Evolutionary conservation across 306 rosid species (phyloP), one percentile per base, ranked within the genome.

Genomic region (Astragalus membranaceus): DNA sequence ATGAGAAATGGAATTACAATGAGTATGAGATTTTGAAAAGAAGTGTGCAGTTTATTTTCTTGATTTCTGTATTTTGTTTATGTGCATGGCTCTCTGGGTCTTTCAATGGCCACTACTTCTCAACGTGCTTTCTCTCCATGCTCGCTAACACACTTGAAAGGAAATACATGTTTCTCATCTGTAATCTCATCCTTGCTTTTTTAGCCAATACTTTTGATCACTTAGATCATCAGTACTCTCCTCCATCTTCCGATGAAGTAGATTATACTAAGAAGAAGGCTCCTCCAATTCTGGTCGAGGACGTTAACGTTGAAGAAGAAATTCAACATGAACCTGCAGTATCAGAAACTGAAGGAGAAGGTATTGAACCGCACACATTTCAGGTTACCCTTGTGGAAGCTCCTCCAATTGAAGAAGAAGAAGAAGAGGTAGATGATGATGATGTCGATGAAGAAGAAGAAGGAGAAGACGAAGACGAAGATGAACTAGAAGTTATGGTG

Each of bases 151-250:
- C 78, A n/a, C 71, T 88, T 7, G 84, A 91, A 51, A 85, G 85
- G 26, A 91, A 85, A 76, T 86, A 85, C 80, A 80, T 91, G 85
- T 91, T 91, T 55, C 88, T 88, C 36, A 16, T 88, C 3, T 91
- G 87, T 7, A 88, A 88, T 60, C 86, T 66, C 59, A 83, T 88
- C 62, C 88, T 91, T 37, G 88, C 82, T 52, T 75, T 91, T 61
- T 69, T 91, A 12, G 83, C 85, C 36, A 86, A 49, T 47, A 72
- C 15, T 42, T 35, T 32, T 39, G 61, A 47, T 39, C 13, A 42
- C 7, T 26, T 9, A 26, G 3, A 26, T 26, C 30, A 26, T 10
- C 12, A 10, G 5, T 11, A 1, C 3, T 3, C 30, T 1, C 4
- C 13, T 42, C 13, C 10, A 11, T 5, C 13, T 42, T 39, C 44